Base-by-base conservation (phyloP, 2,329 filamentous ascomycete species). In the Colletotrichum sp. region DNA sequence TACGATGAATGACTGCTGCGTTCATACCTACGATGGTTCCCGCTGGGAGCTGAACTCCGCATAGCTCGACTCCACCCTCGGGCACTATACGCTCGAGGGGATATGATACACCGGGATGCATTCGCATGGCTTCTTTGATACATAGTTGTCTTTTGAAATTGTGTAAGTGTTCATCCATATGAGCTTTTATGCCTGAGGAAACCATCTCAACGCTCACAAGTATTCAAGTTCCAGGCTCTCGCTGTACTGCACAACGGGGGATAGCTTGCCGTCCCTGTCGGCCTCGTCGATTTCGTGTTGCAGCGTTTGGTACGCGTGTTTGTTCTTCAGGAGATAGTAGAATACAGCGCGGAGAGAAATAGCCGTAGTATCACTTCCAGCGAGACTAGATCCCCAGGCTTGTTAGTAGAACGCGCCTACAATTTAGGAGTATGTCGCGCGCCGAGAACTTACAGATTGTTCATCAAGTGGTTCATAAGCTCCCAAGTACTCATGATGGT, bases 381-480 rank as follows among this genome's bases (percentile, higher is more conserved):
- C 55, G 16, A 58, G 16, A 22, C 43, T 52, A 22, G 1, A n/a
- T 22, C 43, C 10, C 16, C 8, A 43, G 36, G 9, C 18, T 2
- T 6, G 5, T 27, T 3, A 58, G 25, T 7, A 12, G 1, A 48
- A 48, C 9, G 9, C 25, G 13, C 6, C 16, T 16, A 12, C 25
- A 0, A 18, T 22, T 8, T 0, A 6, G 6, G 16, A 27, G 4
- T 9, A n/a, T 16, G 4, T 58, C 13, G 0, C 1, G 25, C 0
- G 55, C 18, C 25, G 3, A 25, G 16, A 25, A 58, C 55, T 25
- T 58, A 27, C 27, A 28, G 22, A 58, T 25, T 58, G 4, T 25
- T 58, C 27, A 58, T 58, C 2, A 28, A 2, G 6, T 58, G 55
- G 9, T 58, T 58, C 55, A 58, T 58, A 16, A 58, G 25, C 25